Base-by-base conservation (phyloP, 2,329 filamentous ascomycete species). In the Zelopaecilomyces penicillatus region DNA sequence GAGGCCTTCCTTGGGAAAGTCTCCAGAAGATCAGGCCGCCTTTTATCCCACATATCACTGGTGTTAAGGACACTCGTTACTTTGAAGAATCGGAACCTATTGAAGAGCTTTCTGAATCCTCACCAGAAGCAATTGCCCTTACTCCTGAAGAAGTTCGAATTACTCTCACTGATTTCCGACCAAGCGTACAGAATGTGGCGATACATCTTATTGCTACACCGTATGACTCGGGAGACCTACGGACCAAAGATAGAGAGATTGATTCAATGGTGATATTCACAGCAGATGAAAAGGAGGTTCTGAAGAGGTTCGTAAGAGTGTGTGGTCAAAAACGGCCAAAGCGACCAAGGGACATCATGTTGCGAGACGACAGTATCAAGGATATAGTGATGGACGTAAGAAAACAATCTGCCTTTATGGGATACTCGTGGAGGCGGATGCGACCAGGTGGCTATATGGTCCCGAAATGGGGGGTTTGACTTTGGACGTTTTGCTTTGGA, bases 51-150 rank as follows among this genome's bases (percentile, higher is more conserved):
- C 74, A 80, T 7, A 81, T 96, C 27, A 71, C 71, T 34, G 69
- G 71, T 30, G 69, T 74, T 51, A 82, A 85, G 42, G 85, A 90
- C 58, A 93, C 89, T 1, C 87, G 85, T 56, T 97, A 95, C 60
- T 97, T 97, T 58, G 87, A 95, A 47, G 83, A 89, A 41, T 86
- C 88, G 51, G 80, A 86, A 35, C 73, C 83, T 29, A 79, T 91
- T 42, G 80, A 76, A 31, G 81, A 85, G 54, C 71, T 74, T 70
- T 71, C 75, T 2, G 70, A 73, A 29, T 76, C 74, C 5, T 61
- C 67, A 3, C 60, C 64, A 1, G 65, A 66, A 1, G 57, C 56
- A 34, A 54, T 50, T 6, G 50, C 57, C 12, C 54, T 55, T 36
- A 57, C 53, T 12, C 55, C 57, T 2, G 58, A 60, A 10, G 62